Base-by-base conservation (phyloP, 805 yeast species). In the Vanderwaltozyma polyspora region DNA sequence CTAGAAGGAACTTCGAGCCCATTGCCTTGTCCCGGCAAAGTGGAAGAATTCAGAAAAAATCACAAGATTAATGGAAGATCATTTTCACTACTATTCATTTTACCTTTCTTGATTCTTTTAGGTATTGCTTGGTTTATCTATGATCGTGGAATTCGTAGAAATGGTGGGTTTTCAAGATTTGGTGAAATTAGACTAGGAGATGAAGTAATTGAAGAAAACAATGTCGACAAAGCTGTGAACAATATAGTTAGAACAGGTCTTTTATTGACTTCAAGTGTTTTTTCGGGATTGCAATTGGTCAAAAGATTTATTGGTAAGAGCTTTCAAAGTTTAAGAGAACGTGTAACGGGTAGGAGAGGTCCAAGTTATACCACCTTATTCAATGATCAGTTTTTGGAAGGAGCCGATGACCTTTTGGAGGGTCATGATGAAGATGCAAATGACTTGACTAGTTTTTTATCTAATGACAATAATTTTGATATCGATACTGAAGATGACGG, bases 181-280 rank as follows among this genome's bases (percentile, higher is more conserved):
- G 95, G 95, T 13, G 93, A 81, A 55, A 87, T 87, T 39, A 67
- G 93, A 43, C 66, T 87, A 30, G 94, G 85, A 32, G 85, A 76
- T 24, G 85, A 77, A 21, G 69, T 39, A 4, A 70, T 79, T 31
- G 87, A 79, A 50, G 74, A 81, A 41, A 79, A 77, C 43, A 44
- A 53, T 6, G 66, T 74, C 6, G 86, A 79, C 45, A 64, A 61
- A 24, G 66, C 70, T 8, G 79, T 77, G 14, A 81, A 79, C 44
- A 48, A 52, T 17, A 63, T 77, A 16, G 79, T 79, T 3, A 66
- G 59, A 42, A 68, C 72, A n/a, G 81, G 82, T 0, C 66, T 79
- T 14, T 49, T 63, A 22, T 57, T 54, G 3, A 64, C 57, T 22
- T 73, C 76, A 4, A 66, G 64, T 3, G 19, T 52, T 1, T 44